Percentiles rank a stretch among this genome's conserved stretches.
These are phyloP conservation scores for Suhomyces vadensis DNA, from an alignment of 805 yeast species.

Conservation along the genomic window DNA sequence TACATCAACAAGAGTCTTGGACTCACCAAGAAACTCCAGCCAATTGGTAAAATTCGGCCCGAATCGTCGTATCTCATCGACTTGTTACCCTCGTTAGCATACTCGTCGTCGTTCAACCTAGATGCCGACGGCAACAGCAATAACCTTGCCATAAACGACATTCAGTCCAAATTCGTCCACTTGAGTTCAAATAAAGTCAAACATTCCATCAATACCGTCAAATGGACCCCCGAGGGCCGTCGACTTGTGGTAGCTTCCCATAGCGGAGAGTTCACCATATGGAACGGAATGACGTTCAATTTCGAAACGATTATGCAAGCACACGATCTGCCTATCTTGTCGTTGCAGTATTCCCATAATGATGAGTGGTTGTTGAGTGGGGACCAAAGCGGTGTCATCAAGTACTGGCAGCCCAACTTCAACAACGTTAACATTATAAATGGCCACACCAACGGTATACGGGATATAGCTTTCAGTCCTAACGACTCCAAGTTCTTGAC, in stretches of 20 bases:
- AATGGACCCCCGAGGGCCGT: slow-evolving; percentile 97
- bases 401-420: slow-evolving; percentile 98
- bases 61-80: slow-evolving; percentile 66
- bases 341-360: slow-evolving; percentile 78
- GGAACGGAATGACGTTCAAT: slow-evolving; percentile 95
- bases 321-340: slow-evolving; percentile 85
- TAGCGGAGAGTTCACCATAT: slow-evolving; percentile 92
- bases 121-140: slow-evolving; percentile 25
- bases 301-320: slow-evolving; percentile 99
- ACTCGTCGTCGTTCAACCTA: slow-evolving; percentile 37
- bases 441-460: slow-evolving; percentile 78
- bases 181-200: slow-evolving; percentile 86
- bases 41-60: slow-evolving; percentile 61
- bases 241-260: slow-evolving; percentile 85
- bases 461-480: slow-evolving; percentile 88
- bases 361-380: slow-evolving; percentile 96
- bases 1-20: slow-evolving; percentile 47
- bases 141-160: slow-evolving; percentile 55
- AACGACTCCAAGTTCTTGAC: slow-evolving; percentile 91
- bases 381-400: slow-evolving; percentile 87
- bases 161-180: slow-evolving; percentile 83
- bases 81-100: slow-evolving; percentile 65
- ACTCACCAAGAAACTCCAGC: slow-evolving; percentile 29
- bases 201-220: slow-evolving; percentile 86
- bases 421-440: slow-evolving; percentile 83